Evolutionary conservation across 441 rosid genomes (phyloP).

Genomic region (Omphalea diandra): DNA sequence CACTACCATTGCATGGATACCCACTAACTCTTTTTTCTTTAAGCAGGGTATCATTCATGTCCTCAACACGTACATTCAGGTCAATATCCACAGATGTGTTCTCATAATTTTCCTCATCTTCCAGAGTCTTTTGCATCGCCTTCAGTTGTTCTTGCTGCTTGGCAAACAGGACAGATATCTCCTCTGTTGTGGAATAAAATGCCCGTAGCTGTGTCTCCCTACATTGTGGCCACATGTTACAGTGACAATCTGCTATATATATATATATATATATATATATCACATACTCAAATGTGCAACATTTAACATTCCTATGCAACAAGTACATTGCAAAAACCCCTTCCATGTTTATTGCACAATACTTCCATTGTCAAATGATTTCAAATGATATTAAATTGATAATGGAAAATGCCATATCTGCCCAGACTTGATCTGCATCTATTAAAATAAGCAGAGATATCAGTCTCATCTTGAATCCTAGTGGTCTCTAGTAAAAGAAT

Average conservation of each 20-base stretch:
- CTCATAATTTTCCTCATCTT: conserved; percentile 90
- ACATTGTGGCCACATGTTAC: conserved; percentile 29
- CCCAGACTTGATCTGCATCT: background rate
- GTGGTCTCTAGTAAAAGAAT: background rate
- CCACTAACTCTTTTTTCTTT: conserved; percentile 36
- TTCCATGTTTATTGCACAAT: too few relatives aligned
- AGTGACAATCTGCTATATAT: conserved; percentile 7
- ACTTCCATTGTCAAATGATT: too few relatives aligned
- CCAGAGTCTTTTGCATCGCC: conserved; percentile 88
- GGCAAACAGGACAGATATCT: conserved; percentile 65
- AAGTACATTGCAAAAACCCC: background rate
- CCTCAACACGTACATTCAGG: conserved; percentile 39
- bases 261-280: too few relatives aligned
- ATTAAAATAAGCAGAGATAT: background rate
- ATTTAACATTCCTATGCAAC: background rate
- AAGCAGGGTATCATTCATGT: conserved; percentile 23
- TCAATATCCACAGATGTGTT: conserved; percentile 70
- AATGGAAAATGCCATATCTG: background rate
- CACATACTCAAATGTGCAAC: background rate
- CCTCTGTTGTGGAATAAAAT: conserved; percentile 95
- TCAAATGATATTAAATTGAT: background rate
- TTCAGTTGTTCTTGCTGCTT: conserved; percentile 98
- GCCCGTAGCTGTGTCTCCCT: conserved; percentile 95
- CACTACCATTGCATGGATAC: conserved; percentile 26
- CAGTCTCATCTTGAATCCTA: background rate